A percentile compares a stretch with the other conserved stretches of the same genome.
Conservation (phyloP, 192 early-diverging fungal species). For the Coemansia sp. region DNA sequence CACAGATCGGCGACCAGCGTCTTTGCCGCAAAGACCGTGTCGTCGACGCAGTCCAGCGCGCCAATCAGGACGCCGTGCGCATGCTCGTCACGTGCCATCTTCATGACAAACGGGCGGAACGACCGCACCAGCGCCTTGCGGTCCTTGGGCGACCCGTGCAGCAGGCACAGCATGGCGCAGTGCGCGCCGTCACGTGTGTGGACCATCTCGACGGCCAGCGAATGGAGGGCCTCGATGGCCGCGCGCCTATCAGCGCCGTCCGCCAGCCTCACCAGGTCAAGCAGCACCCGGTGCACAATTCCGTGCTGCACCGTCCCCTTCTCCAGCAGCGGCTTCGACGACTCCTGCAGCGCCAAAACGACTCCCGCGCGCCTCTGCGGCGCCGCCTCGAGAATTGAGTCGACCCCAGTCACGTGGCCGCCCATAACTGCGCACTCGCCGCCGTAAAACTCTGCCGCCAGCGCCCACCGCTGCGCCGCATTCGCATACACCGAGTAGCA, state of each 20-base stretch:
- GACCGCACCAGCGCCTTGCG: slow-evolving; percentile 86
- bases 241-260: slow-evolving; percentile 60
- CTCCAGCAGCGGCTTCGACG: slow-evolving; percentile 70
- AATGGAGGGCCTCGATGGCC: slow-evolving; percentile 76
- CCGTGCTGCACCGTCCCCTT: slow-evolving; percentile 75
- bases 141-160: slow-evolving; percentile 81
- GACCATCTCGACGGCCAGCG: slow-evolving; percentile 79
- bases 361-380: slow-evolving; percentile 51
- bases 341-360: slow-evolving; percentile 65
- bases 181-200: slow-evolving; percentile 91
- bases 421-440: slow-evolving; percentile 87
- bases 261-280: slow-evolving; percentile 75
- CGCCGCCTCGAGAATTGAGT: slow-evolving; percentile 54
- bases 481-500: slow-evolving; percentile 81
- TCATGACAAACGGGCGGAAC: slow-evolving; percentile 74
- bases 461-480: slow-evolving; percentile 61
- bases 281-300: slow-evolving; percentile 82
- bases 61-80: slow-evolving; percentile 81
- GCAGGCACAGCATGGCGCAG: slow-evolving; percentile 77
- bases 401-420: slow-evolving; percentile 22
- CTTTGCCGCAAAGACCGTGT: slow-evolving; percentile 83
- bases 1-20: slow-evolving; percentile 62
- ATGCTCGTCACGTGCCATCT: slow-evolving; percentile 85
- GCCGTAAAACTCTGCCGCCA: slow-evolving; percentile 93
- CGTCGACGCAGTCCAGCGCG: slow-evolving; percentile 86